These are phyloP conservation scores for Phytophthora lateralis DNA, from an alignment of 352 stramenopile species.

Conservation along the genomic window DNA sequence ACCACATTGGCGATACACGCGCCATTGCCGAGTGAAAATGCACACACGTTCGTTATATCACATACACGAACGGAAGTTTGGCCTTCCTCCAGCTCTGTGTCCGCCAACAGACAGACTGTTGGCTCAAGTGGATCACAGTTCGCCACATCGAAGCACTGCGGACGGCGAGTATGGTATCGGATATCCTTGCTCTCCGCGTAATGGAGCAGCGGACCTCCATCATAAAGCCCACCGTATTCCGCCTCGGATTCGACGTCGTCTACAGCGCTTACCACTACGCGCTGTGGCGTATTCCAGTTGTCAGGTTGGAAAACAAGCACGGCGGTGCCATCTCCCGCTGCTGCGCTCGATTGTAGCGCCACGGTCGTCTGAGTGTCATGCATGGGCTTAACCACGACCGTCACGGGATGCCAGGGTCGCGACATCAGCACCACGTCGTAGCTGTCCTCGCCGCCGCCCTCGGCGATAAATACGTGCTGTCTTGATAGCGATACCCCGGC, in stretches of 20 bases:
- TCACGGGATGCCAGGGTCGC: conserved; percentile 62
- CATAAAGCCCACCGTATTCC: conserved; percentile 67
- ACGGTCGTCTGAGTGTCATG: conserved; percentile 50
- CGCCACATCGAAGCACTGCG: conserved; percentile 62
- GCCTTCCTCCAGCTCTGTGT: conserved; percentile 1
- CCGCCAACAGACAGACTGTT: conserved; percentile 33
- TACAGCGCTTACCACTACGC: conserved; percentile 49
- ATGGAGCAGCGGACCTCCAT: conserved; percentile 58
- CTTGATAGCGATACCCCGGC: conserved; percentile 58
- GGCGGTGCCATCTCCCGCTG: conserved; percentile 1
- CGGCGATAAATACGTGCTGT: conserved; percentile 59
- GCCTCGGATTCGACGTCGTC: conserved; percentile 65
- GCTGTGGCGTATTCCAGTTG: conserved; percentile 60
- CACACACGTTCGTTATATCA: conserved; percentile 50
- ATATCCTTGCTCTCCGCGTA: conserved; percentile 63
- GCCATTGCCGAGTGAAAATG: conserved; percentile 53
- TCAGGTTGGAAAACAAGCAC: conserved; percentile 45
- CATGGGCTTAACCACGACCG: conserved; percentile 47
- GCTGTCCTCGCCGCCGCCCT: conserved; percentile 58
- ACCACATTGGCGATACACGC: conserved; percentile 45
- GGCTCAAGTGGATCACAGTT: conserved; percentile 48
- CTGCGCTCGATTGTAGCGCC: not conserved
- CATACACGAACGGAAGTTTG: conserved; percentile 48
- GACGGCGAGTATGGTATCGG: conserved; percentile 64
- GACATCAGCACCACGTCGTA: conserved; percentile 67